phyloP scores from a whole-genome alignment of 306 rosid species.

The Lotus japonicus region DNA sequence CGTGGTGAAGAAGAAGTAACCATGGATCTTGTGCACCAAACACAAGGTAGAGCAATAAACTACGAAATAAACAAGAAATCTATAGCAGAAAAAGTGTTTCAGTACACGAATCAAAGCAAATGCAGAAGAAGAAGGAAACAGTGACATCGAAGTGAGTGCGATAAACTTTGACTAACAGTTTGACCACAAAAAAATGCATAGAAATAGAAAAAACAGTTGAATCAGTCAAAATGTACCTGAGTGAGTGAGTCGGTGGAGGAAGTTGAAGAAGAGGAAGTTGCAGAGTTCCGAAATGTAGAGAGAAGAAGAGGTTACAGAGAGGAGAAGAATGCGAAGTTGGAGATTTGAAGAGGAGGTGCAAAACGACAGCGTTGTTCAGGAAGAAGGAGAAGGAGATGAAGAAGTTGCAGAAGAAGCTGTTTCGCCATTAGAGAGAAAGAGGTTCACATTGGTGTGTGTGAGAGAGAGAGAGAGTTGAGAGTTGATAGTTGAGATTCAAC shows the following conservation, averaged over 20 bases:
- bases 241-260: slow-evolving; percentile 20
- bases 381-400: slow-evolving; percentile 51
- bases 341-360: slow-evolving; percentile 20
- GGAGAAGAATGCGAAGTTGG: slow-evolving; percentile 24
- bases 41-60: not conserved
- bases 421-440: slow-evolving; percentile 58
- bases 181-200: not conserved
- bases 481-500: not conserved
- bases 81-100: not conserved
- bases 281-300: slow-evolving; percentile 39
- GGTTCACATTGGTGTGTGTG: slow-evolving; percentile 13
- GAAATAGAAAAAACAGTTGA: not conserved
- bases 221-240: slow-evolving; percentile 24
- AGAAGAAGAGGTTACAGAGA: slow-evolving; percentile 2
- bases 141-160: not conserved
- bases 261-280: not conserved
- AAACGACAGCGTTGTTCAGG: slow-evolving; percentile 55
- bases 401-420: slow-evolving; percentile 66
- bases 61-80: not conserved
- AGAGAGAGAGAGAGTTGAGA: too few relatives aligned
- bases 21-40: too few relatives aligned
- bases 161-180: not conserved
- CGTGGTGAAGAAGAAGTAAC: too few relatives aligned
- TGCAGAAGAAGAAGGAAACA: not conserved
- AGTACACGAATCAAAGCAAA: slow-evolving; percentile 8